Evolutionary conservation across 1,284 basidiomycete species (phyloP).

Genomic region (Somion occarium): DNA sequence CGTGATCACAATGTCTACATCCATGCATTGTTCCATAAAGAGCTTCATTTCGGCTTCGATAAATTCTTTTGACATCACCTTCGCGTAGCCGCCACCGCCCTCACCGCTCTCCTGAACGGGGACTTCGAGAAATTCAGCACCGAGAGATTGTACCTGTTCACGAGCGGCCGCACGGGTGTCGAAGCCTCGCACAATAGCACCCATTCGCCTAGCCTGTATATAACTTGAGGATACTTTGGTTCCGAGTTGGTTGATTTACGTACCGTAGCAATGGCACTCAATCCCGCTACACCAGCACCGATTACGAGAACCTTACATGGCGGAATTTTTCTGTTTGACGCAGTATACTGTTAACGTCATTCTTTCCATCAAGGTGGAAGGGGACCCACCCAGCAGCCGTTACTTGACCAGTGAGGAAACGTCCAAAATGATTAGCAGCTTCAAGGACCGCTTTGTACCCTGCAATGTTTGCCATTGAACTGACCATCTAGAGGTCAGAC

Average conservation of each 20-base stretch:
- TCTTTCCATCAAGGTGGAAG: neutral
- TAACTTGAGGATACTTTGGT: neutral
- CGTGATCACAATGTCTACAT: constrained; percentile 84
- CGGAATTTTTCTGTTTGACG: constrained; percentile 44
- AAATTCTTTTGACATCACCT: constrained; percentile 87
- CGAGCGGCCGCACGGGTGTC: constrained; percentile 79
- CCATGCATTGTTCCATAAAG: constrained; percentile 80
- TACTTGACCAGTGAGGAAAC: constrained; percentile 84
- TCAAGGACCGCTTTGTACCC: constrained; percentile 87
- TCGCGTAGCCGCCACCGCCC: constrained; percentile 81
- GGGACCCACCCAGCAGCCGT: constrained; percentile 74
- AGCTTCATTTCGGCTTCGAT: constrained; percentile 85
- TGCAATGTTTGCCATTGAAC: constrained; percentile 88
- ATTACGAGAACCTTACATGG: constrained; percentile 84
- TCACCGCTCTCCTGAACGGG: constrained; percentile 73
- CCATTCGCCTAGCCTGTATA: constrained; percentile 66
- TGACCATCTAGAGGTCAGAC: constrained; percentile 28
- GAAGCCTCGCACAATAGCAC: constrained; percentile 82
- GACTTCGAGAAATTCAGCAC: constrained; percentile 83
- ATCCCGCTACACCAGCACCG: constrained; percentile 80
- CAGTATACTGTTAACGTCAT: neutral
- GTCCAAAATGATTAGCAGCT: constrained; percentile 81
- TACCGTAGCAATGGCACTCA: constrained; percentile 81
- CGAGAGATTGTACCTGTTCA: constrained; percentile 83
- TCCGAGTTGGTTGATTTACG: too few species aligned